These are phyloP conservation scores for Rhodotorula sp. DNA, from an alignment of 1,284 basidiomycete genomes.

Conservation along the genomic window DNA sequence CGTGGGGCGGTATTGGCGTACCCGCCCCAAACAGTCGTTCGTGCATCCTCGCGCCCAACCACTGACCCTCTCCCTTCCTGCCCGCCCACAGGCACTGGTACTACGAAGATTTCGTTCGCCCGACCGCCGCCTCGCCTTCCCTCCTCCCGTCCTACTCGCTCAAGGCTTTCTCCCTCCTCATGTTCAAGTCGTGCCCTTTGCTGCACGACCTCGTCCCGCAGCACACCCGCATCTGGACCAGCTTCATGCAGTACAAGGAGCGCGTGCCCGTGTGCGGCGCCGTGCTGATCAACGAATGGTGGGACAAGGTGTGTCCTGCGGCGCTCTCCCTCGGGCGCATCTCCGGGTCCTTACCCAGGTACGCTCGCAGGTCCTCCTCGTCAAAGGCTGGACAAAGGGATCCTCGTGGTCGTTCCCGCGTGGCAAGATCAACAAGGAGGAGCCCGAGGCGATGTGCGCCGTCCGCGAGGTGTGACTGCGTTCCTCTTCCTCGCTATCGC, in stretches of 20 bases:
- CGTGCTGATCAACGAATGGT: constrained; percentile 86
- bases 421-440: constrained; percentile 96
- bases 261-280: constrained; percentile 98
- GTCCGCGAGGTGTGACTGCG: constrained; percentile 72
- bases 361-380: constrained; percentile 77
- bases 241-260: constrained; percentile 93
- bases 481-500: background rate
- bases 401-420: constrained; percentile 98
- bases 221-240: constrained; percentile 42
- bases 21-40: too few species aligned
- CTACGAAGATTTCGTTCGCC: constrained; percentile 96
- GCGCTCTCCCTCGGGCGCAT: too few species aligned
- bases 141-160: constrained; percentile 78
- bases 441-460: constrained; percentile 79
- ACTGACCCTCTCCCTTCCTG: background rate
- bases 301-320: constrained; percentile 75
- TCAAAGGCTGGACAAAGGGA: constrained; percentile 96
- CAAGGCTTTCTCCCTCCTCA: constrained; percentile 90
- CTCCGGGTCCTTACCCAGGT: too few species aligned
- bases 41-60: too few species aligned
- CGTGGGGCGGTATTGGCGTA: too few species aligned
- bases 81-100: constrained; percentile 84
- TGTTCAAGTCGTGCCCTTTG: constrained; percentile 80
- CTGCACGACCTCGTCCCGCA: constrained; percentile 59
- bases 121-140: constrained; percentile 72